These are phyloP conservation scores for Sporothrix curviconia DNA, from an alignment of 2,329 filamentous ascomycete species.

Conservation along the genomic window DNA sequence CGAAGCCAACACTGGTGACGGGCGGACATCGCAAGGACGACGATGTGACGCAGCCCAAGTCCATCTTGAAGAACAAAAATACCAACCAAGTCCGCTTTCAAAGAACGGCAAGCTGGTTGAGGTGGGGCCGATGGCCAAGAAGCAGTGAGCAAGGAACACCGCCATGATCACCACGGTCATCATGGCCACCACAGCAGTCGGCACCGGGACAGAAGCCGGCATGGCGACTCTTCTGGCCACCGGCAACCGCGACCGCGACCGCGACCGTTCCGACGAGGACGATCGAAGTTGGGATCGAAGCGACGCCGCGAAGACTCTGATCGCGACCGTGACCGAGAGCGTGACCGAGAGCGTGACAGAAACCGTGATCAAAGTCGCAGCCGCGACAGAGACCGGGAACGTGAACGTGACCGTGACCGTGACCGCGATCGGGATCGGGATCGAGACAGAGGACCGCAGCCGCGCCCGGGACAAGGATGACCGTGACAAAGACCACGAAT, in stretches of 20 bases:
- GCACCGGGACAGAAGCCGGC: constrained; percentile 26
- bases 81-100: constrained; percentile 51
- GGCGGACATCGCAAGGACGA: constrained; percentile 22
- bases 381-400: constrained; percentile 25
- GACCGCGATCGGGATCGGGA: constrained; percentile 45
- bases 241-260: constrained; percentile 20
- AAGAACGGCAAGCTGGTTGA: constrained; percentile 41
- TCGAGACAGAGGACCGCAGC: constrained; percentile 15
- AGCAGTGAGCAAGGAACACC: neutral
- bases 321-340: constrained; percentile 24
- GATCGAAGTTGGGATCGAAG: too few relatives aligned
- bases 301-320: constrained; percentile 17
- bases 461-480: constrained; percentile 37
- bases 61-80: constrained; percentile 57
- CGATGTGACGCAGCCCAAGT: constrained; percentile 41
- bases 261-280: constrained; percentile 27
- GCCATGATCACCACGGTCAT: neutral
- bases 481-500: too few relatives aligned
- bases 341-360: constrained; percentile 43
- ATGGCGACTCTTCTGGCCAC: constrained; percentile 17
- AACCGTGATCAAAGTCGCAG: constrained; percentile 40
- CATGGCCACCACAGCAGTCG: constrained; percentile 16
- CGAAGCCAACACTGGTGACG: constrained; percentile 14
- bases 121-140: constrained; percentile 25
- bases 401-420: constrained; percentile 4